Base-by-base conservation (phyloP, 176 grass and related monocot species). In the Thalia dealbata region DNA sequence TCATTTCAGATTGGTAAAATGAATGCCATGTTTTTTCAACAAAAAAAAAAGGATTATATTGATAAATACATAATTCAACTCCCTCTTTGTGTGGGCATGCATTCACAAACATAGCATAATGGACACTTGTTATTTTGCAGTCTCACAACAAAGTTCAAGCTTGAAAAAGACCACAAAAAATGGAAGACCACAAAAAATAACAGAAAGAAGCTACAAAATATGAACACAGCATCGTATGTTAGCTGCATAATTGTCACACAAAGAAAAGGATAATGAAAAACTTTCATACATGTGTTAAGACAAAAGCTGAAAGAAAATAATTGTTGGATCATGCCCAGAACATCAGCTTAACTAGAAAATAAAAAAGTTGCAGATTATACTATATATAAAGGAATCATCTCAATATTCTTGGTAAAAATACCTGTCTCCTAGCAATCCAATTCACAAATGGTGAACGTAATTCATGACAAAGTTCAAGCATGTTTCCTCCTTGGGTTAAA, bases 391-490 rank as follows among this genome's bases (percentile, higher is more conserved):
- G 27, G 66, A 19, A 22, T 70, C 1, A 52, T 52, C 41, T 52
- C 15, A 29, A 18, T 32, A 32, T 8, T 66, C 26, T 66, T 32
- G 19, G 3, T 7, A 21, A 52, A 54, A 71, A 14, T 81, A 89
- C 93, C 89, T 92, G 89, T 15, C 88, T 96, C 71, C 78, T 82
- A 78, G 67, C 69, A 80, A 96, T 50, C 69, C 82, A 88, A 78
- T 86, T 84, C 70, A 90, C 84, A 88, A 96, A 96, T 72, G 82
- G 82, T 78, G 73, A 85, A 21, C 92, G 89, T 70, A 86, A 84
- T 80, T 96, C 92, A 61, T 96, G 83, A 66, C 84, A 90, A 54
- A 96, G 93, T 82, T 96, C 93, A 67, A 96, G 82, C 82, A 96
- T 96, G 78, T 92, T 86, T 76, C 93, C 93, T 82, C 87, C 85